Conservation (phyloP, 768 basidiomycete species). For the Nidularia sp. region DNA sequence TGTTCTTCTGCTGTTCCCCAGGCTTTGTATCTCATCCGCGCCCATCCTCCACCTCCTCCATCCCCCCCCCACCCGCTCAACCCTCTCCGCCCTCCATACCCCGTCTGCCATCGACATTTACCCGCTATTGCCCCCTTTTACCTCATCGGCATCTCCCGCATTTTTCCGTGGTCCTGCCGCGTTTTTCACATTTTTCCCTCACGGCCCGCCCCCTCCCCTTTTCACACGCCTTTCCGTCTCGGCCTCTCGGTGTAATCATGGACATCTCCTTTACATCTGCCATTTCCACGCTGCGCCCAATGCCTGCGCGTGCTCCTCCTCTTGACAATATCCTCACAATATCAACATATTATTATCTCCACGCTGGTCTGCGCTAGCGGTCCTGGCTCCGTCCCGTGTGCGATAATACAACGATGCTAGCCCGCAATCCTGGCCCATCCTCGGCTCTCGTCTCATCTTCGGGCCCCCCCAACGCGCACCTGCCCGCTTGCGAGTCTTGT, state of each 20-base stretch:
- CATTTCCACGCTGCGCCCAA: background rate
- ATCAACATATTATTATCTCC: too few species aligned
- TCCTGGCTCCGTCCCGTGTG: background rate
- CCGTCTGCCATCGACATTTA: background rate
- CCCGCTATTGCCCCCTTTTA: background rate
- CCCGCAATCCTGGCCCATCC: background rate
- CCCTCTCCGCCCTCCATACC: background rate
- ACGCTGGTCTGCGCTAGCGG: too few species aligned
- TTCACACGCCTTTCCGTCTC: background rate
- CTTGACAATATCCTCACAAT: background rate
- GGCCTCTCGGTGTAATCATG: slow-evolving; percentile 3
- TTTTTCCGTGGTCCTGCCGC: slow-evolving; percentile 5
- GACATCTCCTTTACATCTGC: background rate
- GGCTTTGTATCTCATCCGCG: background rate
- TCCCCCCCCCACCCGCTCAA: slow-evolving; percentile 1
- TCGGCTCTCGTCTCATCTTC: background rate
- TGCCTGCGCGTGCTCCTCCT: background rate
- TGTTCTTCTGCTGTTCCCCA: background rate
- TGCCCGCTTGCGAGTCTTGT: too few species aligned
- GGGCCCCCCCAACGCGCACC: too few species aligned
- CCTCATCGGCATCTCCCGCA: slow-evolving; percentile 4
- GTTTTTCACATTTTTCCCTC: too few species aligned
- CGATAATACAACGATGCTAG: background rate
- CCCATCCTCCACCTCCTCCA: background rate
- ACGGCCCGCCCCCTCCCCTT: too few species aligned